Evolutionary conservation across 2,329 filamentous ascomycete species (phyloP), one percentile per base, ranked within the genome.

Genomic region (Fusarium sp.): DNA sequence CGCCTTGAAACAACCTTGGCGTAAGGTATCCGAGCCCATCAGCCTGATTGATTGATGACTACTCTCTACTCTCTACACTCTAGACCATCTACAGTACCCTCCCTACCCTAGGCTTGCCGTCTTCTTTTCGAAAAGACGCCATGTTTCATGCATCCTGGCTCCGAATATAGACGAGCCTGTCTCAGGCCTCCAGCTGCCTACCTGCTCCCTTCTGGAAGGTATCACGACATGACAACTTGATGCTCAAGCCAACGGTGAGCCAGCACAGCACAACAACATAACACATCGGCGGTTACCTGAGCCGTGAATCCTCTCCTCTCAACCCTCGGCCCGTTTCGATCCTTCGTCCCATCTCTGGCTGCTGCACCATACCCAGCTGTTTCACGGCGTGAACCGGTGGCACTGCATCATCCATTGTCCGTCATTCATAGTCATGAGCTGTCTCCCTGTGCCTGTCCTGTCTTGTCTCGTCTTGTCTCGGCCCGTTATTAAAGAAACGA

Each of bases 301-400:
- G 43, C 18, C 43, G 47, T 27, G 37, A 51, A 23, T 50, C 18
- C 39, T 40, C 40, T 18, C 36, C 48, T 44, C 43, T 64, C 46
- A 66, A 18, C n/a, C 65, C 65, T 72, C 68, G 68, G 68, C 47
- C 68, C 68, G 65, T 69, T 68, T 65, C 55, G 50, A 53, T 51
- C 50, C 43, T 46, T 69, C 53, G 61, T 46, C 64, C 68, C 63
- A 70, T 62, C 60, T 9, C 31, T 62, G 23, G 23, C 23, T 13
- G 50, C 51, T 60, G 51, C 60, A 71, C 27, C 28, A 15, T 11
- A 31, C 50, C 8, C 31, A 34, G 12, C 36, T 36, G 50, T 53
- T 53, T 30, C 50, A 53, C 50, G 30, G 40, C 36, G 36, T 43
- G 18, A 36, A 39, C 27, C 15, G 51, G 23, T 15, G 7, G n/a